These are phyloP conservation scores for Spongispora temasekensis DNA, from an alignment of 1,284 basidiomycete genomes.

Conservation along the genomic window DNA sequence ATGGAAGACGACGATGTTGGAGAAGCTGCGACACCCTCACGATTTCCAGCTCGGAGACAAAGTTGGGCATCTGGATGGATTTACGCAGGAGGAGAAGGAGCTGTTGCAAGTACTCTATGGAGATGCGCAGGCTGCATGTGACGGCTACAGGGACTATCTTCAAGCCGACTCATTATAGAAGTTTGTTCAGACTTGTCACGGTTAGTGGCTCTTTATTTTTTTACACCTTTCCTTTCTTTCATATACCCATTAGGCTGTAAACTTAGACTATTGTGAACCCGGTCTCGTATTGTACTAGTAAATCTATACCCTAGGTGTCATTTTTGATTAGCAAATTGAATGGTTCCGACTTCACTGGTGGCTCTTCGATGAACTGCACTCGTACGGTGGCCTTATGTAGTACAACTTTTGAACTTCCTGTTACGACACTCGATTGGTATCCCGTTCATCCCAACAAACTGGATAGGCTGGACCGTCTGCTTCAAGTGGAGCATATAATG, in stretches of 20 bases:
- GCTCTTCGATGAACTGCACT: too few species aligned
- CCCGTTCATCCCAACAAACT: too few species aligned
- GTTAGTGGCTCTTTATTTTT: not conserved
- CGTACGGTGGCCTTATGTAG: too few species aligned
- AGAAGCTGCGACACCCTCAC: not conserved
- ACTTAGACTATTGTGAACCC: not conserved
- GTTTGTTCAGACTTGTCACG: too few species aligned
- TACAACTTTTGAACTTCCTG: too few species aligned
- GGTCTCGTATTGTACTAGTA: not conserved
- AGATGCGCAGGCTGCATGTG: constrained; percentile 10
- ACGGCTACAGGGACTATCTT: constrained; percentile 5
- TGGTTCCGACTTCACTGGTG: too few species aligned
- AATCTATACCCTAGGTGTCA: not conserved
- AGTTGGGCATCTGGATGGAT: constrained; percentile 4
- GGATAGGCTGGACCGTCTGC: too few species aligned
- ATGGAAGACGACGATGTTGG: constrained; percentile 11
- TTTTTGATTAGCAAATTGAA: too few species aligned
- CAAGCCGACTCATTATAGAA: not conserved
- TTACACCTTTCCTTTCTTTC: not conserved
- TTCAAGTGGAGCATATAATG: too few species aligned
- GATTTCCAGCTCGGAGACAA: not conserved
- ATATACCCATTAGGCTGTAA: too few species aligned
- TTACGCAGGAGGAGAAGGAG: constrained; percentile 3
- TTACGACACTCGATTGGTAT: too few species aligned
- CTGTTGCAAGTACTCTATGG: constrained; percentile 11